phyloP scores from a whole-genome alignment of 148 eudicot species.

The Linanthus parryae region DNA sequence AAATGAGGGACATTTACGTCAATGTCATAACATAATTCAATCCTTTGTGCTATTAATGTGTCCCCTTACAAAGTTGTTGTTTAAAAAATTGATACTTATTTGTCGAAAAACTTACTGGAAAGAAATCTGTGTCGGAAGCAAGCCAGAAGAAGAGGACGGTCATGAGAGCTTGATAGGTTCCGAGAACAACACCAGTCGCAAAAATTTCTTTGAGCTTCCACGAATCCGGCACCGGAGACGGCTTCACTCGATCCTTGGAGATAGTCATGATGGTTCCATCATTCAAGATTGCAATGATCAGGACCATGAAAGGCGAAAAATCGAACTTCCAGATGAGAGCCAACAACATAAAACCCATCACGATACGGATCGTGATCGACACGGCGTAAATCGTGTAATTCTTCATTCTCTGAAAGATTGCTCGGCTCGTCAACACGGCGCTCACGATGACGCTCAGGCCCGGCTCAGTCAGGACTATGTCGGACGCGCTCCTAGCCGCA shows the following conservation, averaged over 20 bases:
- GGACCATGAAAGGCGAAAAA: conserved; percentile 24
- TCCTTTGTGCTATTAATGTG: too few species aligned
- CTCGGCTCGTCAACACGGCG: conserved; percentile 28
- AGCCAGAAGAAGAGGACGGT: conserved; percentile 20
- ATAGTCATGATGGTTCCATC: conserved; percentile 31
- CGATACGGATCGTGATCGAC: conserved; percentile 26
- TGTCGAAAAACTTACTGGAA: conserved; percentile 14
- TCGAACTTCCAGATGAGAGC: conserved; percentile 26
- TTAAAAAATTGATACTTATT: too few species aligned
- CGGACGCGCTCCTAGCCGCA: conserved; percentile 28
- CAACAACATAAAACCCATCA: conserved; percentile 20
- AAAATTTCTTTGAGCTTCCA: conserved; percentile 28
- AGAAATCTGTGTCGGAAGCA: conserved; percentile 19
- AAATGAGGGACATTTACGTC: background rate
- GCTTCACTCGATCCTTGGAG: conserved; percentile 23
- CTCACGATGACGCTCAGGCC: conserved; percentile 32
- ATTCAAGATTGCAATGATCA: conserved; percentile 23
- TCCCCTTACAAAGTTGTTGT: too few species aligned
- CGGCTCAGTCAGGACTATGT: conserved; percentile 32
- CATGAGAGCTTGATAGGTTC: conserved; percentile 20
- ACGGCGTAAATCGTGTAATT: conserved; percentile 27
- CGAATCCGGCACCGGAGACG: conserved; percentile 24
- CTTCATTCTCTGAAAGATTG: conserved; percentile 30
- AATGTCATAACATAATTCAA: background rate
- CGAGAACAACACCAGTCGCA: conserved; percentile 23